Conservation (phyloP, 1,284 basidiomycete species). For the Porodaedalea pini region DNA sequence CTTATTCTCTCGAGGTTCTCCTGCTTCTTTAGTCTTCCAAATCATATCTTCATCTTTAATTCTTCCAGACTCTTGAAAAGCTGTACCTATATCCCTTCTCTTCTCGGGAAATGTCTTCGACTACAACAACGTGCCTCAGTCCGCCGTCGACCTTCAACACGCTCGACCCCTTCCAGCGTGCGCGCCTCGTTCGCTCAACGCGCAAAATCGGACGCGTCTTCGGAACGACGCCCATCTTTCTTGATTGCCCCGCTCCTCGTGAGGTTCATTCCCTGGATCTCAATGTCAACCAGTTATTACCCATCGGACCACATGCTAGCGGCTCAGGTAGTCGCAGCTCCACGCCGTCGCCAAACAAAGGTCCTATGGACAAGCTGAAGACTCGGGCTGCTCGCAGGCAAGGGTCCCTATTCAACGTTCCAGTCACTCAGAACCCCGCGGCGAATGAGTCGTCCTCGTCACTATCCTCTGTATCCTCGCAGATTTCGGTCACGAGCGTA, state of each 20-base stretch:
- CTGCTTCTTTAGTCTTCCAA: not conserved
- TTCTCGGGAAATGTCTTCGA: slow-evolving; percentile 20
- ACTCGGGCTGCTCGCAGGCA: slow-evolving; percentile 7
- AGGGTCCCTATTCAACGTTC: slow-evolving; percentile 14
- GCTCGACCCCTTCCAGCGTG: slow-evolving; percentile 46
- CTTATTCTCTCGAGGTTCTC: too few relatives aligned
- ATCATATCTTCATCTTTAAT: not conserved
- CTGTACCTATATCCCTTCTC: not conserved
- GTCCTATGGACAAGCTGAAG: not conserved
- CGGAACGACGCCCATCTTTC: slow-evolving; percentile 50
- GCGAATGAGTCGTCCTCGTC: slow-evolving; percentile 12
- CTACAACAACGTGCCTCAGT: slow-evolving; percentile 47
- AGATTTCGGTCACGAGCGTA: not conserved
- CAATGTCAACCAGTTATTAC: slow-evolving; percentile 25
- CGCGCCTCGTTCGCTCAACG: slow-evolving; percentile 54
- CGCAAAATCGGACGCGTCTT: slow-evolving; percentile 56
- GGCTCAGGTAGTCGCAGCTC: slow-evolving; percentile 11
- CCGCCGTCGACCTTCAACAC: slow-evolving; percentile 45
- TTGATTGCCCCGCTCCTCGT: slow-evolving; percentile 35
- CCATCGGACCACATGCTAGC: slow-evolving; percentile 24
- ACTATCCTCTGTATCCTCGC: slow-evolving; percentile 1
- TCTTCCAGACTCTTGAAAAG: slow-evolving; percentile 10
- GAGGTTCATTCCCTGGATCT: slow-evolving; percentile 1
- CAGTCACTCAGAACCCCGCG: not conserved
- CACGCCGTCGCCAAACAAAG: slow-evolving; percentile 1